Conservation (phyloP, 768 basidiomycete species). For the Boletus subcaerulescens region DNA sequence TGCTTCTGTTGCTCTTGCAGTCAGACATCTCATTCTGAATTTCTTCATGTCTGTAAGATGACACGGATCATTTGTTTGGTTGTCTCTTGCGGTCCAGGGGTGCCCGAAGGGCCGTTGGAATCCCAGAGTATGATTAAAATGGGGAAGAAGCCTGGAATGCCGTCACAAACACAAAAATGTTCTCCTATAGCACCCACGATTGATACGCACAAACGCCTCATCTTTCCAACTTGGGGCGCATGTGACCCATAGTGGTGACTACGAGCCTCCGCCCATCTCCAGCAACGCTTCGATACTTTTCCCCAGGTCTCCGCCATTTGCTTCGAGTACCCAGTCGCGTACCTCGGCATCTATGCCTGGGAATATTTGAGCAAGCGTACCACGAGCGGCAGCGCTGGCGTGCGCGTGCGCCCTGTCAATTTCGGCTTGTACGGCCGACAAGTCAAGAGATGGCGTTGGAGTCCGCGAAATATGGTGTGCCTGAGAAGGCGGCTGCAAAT, state of each 20-base stretch:
- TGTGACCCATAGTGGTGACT: not conserved
- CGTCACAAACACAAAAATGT: too few relatives aligned
- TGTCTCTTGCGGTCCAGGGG: too few relatives aligned
- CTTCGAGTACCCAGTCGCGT: slow-evolving; percentile 86
- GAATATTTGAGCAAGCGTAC: slow-evolving; percentile 87
- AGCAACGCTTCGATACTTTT: slow-evolving; percentile 83
- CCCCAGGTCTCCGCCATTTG: slow-evolving; percentile 84
- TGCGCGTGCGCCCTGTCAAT: slow-evolving; percentile 77
- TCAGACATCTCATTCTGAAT: too few relatives aligned
- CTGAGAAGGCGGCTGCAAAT: slow-evolving; percentile 39
- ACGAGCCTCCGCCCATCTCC: slow-evolving; percentile 56
- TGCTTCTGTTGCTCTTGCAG: too few relatives aligned
- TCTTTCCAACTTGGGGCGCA: not conserved
- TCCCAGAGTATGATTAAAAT: too few relatives aligned
- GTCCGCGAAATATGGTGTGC: slow-evolving; percentile 63
- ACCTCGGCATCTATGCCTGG: slow-evolving; percentile 79
- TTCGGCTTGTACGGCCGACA: slow-evolving; percentile 67
- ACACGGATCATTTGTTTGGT: too few relatives aligned
- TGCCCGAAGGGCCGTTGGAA: too few relatives aligned
- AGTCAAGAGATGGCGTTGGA: slow-evolving; percentile 66
- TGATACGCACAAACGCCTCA: not conserved
- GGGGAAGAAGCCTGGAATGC: too few relatives aligned
- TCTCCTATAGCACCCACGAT: not conserved
- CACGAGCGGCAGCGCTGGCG: slow-evolving; percentile 65
- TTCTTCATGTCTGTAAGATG: too few relatives aligned